Evolutionary conservation across 768 basidiomycete species (phyloP), one percentile per base, ranked within the genome.

Genomic region (Brasilioporus rufonigricans): DNA sequence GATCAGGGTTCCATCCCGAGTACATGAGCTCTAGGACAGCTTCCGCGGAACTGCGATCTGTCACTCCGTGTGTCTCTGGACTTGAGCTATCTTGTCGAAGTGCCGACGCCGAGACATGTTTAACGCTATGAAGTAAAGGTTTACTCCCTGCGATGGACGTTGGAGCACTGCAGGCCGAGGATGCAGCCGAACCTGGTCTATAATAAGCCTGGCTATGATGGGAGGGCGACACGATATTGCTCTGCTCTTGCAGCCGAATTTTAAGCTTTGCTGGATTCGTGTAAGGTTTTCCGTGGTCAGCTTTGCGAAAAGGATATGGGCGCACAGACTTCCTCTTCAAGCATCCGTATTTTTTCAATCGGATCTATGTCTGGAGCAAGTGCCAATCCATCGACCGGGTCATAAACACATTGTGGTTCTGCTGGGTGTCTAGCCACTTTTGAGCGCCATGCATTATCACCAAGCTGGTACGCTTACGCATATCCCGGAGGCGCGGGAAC

Each of bases 401-500:
- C 91, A 67, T 93, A 93, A 11, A 82, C 82, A 63, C 91, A 93
- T 63, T 87, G 86, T 9, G 91, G 91, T 68, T 91, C 89, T 11
- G 81, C 75, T n/a, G 91, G 91, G 71, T 93, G 91, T 23, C 89
- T 91, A 61, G 31, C 38, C 59, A 46, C 60, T 44, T 45, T 46
- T 59, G 45, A 63, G 53, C 16, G 45, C 11, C 27, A 24, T 23
- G 48, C 21, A 26, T 27, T 19, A 51, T 23, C 19, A 52, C n/a
- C 44, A 41, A 26, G 48, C 14, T 27, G 49, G 40, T 23, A 6
- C 5, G 49, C 88, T 70, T 65, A 91, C 90, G 85, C 85, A 73
- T 91, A 93, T 62, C 91, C 91, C 26, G 86, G 81, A 45, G 91
- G 91, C 9, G 91, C 87, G 9, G 91, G 91, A 31, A 93, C 91